Percentiles rank a stretch among this genome's conserved stretches.
These are phyloP conservation scores for Fragaria iinumae DNA, from an alignment of 306 rosid genomes.

Conservation along the genomic window DNA sequence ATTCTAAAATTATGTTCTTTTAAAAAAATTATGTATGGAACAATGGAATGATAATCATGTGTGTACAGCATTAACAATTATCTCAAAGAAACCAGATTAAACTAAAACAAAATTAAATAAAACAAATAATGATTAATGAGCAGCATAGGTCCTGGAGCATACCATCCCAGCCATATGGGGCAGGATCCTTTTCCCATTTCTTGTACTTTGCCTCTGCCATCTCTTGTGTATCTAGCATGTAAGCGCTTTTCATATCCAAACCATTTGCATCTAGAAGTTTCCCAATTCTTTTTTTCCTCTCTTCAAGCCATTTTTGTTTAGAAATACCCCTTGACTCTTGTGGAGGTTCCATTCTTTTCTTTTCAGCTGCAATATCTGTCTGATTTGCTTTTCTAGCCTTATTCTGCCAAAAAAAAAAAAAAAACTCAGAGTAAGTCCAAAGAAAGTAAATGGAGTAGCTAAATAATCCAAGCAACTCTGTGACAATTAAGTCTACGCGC, in stretches of 20 bases:
- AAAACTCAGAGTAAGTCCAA: neutral
- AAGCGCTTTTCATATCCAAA: conserved; percentile 77
- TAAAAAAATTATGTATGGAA: neutral
- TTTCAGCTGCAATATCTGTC: conserved; percentile 83
- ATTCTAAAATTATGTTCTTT: too few species aligned
- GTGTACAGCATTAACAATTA: neutral
- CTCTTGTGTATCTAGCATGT: conserved; percentile 95
- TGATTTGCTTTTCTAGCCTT: conserved; percentile 91
- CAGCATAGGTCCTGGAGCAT: conserved; percentile 21
- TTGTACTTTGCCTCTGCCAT: conserved; percentile 80
- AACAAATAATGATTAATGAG: neutral
- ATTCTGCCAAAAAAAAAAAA: conserved; percentile 38
- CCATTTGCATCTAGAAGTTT: conserved; percentile 95
- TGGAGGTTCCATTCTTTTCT: conserved; percentile 93
- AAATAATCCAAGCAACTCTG: conserved; percentile 1
- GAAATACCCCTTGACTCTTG: conserved; percentile 89
- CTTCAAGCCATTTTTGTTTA: conserved; percentile 96
- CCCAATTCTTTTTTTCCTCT: conserved; percentile 87
- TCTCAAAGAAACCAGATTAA: neutral
- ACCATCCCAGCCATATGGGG: conserved; percentile 99
- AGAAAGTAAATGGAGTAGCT: neutral
- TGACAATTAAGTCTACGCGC: neutral
- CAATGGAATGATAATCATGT: neutral
- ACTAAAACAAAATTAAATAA: neutral
- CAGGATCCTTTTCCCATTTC: conserved; percentile 99